Base-by-base conservation (phyloP, 208 protist genomes). In the Crithidia expoeki region DNA sequence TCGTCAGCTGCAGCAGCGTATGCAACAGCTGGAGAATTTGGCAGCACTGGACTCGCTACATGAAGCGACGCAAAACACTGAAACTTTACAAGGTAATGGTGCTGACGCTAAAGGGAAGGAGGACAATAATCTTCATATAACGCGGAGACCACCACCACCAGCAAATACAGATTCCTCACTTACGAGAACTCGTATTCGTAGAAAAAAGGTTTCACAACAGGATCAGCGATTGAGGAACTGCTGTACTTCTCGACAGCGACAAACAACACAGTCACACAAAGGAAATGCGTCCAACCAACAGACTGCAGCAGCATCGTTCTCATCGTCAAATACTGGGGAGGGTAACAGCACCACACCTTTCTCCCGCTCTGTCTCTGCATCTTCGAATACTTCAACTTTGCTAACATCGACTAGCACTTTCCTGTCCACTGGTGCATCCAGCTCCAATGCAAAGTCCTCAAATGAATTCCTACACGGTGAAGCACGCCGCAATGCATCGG, bases 1-100 rank as follows among this genome's bases (percentile, higher is more conserved):
- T 6, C 75, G 76, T 17, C 79, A 70, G 38, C 62, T 92, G 32
- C 69, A 80, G 46, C 44, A 77, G 42, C 68, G 65, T 23, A 63
- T 88, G 34, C 69, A 75, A 14, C 23, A 58, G 56, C 33, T 70
- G 28, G 66, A 87, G 38, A 19, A 14, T 10, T 60, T 51, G 1
- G 23, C 63, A 0, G 38, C 30, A 32, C 9, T 10, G 33, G 63
- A 65, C 0, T 65, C 46, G 0, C 59, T 53, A 5, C 0, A 33
- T 16, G 44, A 52, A 10, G 34, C n/a, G 19, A 1, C 59, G 0
- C 10, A 2, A 4, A 10, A 40, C 10, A 32, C 27, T 6, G 32
- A 32, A 6, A 32, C 50, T 7, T 55, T 25, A 9, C 5, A n/a
- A 25, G 23, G 32, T 6, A 34, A 16, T 32, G 19, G 16, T 16